Evolutionary conservation across 1,284 basidiomycete species (phyloP).

Genomic region (Cutaneotrichosporon cyanovorans): DNA sequence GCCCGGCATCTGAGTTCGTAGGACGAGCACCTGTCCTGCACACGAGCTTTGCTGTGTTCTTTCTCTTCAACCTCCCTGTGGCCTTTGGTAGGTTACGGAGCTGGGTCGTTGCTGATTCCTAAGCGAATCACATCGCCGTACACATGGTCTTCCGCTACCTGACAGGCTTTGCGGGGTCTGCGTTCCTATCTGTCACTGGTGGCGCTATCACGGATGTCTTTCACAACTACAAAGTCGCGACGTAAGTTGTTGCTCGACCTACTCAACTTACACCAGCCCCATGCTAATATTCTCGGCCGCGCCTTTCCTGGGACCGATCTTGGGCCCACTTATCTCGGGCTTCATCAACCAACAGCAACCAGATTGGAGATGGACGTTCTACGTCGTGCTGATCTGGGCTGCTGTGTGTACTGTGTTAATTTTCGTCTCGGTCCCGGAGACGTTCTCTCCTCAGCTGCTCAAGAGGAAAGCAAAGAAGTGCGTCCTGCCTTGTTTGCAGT

Average conservation of each 20-base stretch:
- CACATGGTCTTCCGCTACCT: slow-evolving; percentile 64
- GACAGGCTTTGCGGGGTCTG: slow-evolving; percentile 58
- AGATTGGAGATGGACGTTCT: slow-evolving; percentile 72
- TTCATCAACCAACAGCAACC: slow-evolving; percentile 51
- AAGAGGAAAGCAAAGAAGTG: slow-evolving; percentile 51
- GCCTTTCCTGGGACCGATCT: slow-evolving; percentile 67
- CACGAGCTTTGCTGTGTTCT: slow-evolving; percentile 27
- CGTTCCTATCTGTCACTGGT: slow-evolving; percentile 72
- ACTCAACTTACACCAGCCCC: slow-evolving; percentile 49
- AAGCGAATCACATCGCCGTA: slow-evolving; percentile 44
- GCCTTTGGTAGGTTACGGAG: slow-evolving; percentile 48
- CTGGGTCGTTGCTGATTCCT: background rate
- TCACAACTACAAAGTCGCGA: slow-evolving; percentile 56
- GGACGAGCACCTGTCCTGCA: slow-evolving; percentile 47
- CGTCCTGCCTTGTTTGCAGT: background rate
- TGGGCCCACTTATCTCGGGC: slow-evolving; percentile 52
- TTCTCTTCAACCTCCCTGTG: slow-evolving; percentile 56
- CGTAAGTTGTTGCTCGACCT: slow-evolving; percentile 48
- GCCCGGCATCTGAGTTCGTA: slow-evolving; percentile 54
- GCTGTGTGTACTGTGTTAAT: slow-evolving; percentile 40
- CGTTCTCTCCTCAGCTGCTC: slow-evolving; percentile 60
- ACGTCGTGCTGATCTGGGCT: slow-evolving; percentile 55
- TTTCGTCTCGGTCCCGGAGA: slow-evolving; percentile 61
- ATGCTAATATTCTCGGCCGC: slow-evolving; percentile 67
- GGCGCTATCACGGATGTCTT: slow-evolving; percentile 73